Evolutionary conservation across 352 stramenopile genomes (phyloP).

Genomic region (Phytophthora pluvialis): DNA sequence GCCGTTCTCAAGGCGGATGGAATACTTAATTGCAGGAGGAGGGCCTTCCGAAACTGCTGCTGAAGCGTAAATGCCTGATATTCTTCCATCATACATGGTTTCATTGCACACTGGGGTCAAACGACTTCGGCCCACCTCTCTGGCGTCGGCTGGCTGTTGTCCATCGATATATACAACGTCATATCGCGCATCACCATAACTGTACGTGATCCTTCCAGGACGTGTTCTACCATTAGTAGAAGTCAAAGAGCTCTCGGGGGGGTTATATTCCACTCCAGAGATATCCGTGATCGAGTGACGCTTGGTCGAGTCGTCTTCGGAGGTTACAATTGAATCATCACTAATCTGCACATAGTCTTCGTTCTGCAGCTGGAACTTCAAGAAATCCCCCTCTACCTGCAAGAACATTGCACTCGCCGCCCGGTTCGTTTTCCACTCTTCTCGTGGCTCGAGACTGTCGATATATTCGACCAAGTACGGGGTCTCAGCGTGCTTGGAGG

Average conservation of each 20-base stretch:
- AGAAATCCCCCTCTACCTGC: slow-evolving; percentile 29
- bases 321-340: not conserved
- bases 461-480: slow-evolving; percentile 47
- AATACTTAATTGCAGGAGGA: slow-evolving; percentile 30
- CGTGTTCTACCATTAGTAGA: slow-evolving; percentile 16
- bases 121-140: slow-evolving; percentile 42
- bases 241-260: not conserved
- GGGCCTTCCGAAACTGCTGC: not conserved
- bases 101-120: slow-evolving; percentile 39
- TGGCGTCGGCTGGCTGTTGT: slow-evolving; percentile 25
- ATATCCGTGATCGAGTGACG: not conserved
- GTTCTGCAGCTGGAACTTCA: slow-evolving; percentile 43
- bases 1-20: slow-evolving; percentile 50
- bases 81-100: slow-evolving; percentile 39
- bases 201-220: slow-evolving; percentile 42
- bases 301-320: not conserved
- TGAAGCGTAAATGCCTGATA: slow-evolving; percentile 32
- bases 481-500: slow-evolving; percentile 18
- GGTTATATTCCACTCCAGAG: not conserved
- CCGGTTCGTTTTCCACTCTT: slow-evolving; percentile 42
- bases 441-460: slow-evolving; percentile 30
- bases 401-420: slow-evolving; percentile 45
- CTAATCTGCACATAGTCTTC: slow-evolving; percentile 58
- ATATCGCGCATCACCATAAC: slow-evolving; percentile 57
- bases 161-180: slow-evolving; percentile 57